Evolutionary conservation across 805 yeast species (phyloP), one percentile per base, ranked within the genome.

Genomic region (Candida vartiovaarae): DNA sequence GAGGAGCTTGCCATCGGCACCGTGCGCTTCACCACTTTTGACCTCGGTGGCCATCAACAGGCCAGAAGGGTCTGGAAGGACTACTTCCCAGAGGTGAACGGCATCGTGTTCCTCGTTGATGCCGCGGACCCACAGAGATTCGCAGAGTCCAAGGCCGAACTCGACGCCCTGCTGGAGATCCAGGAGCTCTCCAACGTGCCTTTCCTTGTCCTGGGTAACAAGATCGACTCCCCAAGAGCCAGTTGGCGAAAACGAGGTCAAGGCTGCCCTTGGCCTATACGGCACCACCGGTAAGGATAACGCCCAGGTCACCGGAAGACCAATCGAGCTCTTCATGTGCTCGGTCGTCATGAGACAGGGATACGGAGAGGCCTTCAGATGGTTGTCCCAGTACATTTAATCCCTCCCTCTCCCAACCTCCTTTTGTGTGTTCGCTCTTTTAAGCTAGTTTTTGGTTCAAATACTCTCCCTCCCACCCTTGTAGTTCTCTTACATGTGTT

Each of bases 1-100:
- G 99, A 93, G 68, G 99, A 93, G 65, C 77, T 93, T 59, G 90
- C 97, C 49, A 93, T 93, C 58, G 99, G 98, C 55, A 84, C 85
- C 56, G 95, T 91, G 50, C 83, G 91, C 65, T 93, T 93, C 76
- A 93, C 99, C 48, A 93, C 99, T 28, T 93, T 93, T 59, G 99
- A 93, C 66, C 76, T 93, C 56, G 99, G 99, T 68, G 99, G 99
- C 36, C 99, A 93, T 72, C 83, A 79, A 66, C 97, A 91, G 70
- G 98, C 99, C 40, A 90, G 99, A 71, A 88, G 99, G 70, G 80
- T 93, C 62, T 93, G 99, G 99, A 90, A 90, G 64, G 98, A 93
- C 66, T 93, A 93, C 67, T 93, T 93, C 83, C 99, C 99, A 47
- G 99, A 93, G 70, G 99, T 93, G 40, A 86, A 89, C 66, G 99